Base-by-base conservation (phyloP, 768 basidiomycete genomes). In the Amanita jacksonii region DNA sequence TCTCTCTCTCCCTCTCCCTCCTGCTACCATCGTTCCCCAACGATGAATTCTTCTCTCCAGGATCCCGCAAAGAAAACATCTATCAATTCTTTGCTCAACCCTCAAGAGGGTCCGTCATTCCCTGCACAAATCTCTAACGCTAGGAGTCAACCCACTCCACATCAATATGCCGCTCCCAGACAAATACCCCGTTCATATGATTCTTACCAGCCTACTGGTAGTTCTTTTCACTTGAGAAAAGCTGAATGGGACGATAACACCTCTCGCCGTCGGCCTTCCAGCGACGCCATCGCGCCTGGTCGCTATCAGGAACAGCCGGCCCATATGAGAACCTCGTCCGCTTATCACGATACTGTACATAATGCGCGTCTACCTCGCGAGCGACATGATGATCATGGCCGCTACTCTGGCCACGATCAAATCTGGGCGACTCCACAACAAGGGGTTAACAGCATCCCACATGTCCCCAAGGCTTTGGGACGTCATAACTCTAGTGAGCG, bases 401-500 rank as follows among this genome's bases (percentile, higher is more conserved):
- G 44, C 22, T 45, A 38, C 38, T 8, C 35, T 18, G 27, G n/a
- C 9, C 44, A 38, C 20, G 27, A 20, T 8, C 50, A 52, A 16
- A 49, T 58, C 3, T 70, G 67, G 62, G 42, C 35, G 33, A 20
- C 16, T 12, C 27, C 40, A 18, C 43, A 34, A 34, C 53, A 43
- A 44, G 43, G 36, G 13, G 18, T 27, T 18, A 42, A 64, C 1
- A 52, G 47, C 41, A 59, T 63, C 51, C 46, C 62, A n/a, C 77
- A 75, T 51, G 64, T 61, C 31, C 44, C 44, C 30, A 61, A 69
- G 43, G 62, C 63, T 38, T 55, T 74, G 30, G 48, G 69, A 6
- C 66, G 68, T 52, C 66, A 73, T 57, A 77, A 73, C 58, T 69
- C 77, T 44, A 76, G 74, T 51, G 76, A 79, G 52, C 72, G 76